Percentiles rank a stretch among this genome's conserved stretches.
phyloP scores from a whole-genome alignment of 2,329 filamentous ascomycete genomes.

The Achaetomium macrosporum region DNA sequence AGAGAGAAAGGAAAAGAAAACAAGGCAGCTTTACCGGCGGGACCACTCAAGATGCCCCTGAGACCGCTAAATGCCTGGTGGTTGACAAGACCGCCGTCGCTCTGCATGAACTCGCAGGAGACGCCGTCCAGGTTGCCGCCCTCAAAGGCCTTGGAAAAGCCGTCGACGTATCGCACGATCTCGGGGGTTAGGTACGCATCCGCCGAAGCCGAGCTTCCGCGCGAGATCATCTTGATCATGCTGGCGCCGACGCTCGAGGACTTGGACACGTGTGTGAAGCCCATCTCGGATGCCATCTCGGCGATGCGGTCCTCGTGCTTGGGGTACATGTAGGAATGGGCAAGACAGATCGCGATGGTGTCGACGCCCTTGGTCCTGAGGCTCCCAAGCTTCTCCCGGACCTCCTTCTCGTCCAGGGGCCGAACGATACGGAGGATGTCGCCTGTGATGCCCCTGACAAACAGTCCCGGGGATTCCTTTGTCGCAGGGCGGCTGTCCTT shows the following conservation, averaged over 20 bases:
- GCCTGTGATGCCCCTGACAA: slow-evolving; percentile 67
- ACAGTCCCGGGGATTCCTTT: slow-evolving; percentile 38
- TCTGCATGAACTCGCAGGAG: slow-evolving; percentile 93
- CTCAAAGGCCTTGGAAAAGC: slow-evolving; percentile 73
- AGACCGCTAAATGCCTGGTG: slow-evolving; percentile 79
- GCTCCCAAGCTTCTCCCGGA: slow-evolving; percentile 56
- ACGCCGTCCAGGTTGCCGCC: slow-evolving; percentile 70
- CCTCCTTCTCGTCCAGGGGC: slow-evolving; percentile 51
- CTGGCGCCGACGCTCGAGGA: slow-evolving; percentile 68
- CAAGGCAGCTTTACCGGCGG: slow-evolving; percentile 49
- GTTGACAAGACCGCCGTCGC: slow-evolving; percentile 67
- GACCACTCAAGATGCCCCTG: slow-evolving; percentile 79
- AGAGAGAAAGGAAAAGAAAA: too few relatives aligned
- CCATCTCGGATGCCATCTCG: slow-evolving; percentile 69
- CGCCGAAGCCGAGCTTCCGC: slow-evolving; percentile 70
- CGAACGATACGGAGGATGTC: slow-evolving; percentile 67
- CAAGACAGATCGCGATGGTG: slow-evolving; percentile 82
- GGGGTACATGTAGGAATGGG: slow-evolving; percentile 90
- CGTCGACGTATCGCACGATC: slow-evolving; percentile 67
- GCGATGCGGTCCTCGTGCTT: slow-evolving; percentile 77
- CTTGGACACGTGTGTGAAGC: slow-evolving; percentile 70
- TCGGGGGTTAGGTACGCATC: slow-evolving; percentile 76
- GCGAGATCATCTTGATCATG: slow-evolving; percentile 78
- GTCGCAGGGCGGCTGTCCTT: slow-evolving; percentile 49
- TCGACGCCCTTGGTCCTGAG: slow-evolving; percentile 66